Evolutionary conservation across 1,284 basidiomycete genomes (phyloP).

Genomic region (Erythrobasidium hasegawianum): DNA sequence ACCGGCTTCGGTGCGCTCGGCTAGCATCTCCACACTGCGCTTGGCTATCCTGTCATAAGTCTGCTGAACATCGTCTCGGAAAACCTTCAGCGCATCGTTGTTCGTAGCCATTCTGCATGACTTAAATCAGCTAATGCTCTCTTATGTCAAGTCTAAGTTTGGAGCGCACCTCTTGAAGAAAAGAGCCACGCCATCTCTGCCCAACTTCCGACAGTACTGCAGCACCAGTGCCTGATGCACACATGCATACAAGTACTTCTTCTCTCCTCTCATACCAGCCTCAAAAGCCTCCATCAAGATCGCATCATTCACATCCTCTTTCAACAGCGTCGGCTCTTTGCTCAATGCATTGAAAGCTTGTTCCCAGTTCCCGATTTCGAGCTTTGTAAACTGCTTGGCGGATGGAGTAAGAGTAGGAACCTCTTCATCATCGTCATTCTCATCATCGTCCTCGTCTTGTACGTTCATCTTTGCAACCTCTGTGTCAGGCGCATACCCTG

Average conservation of each 20-base stretch:
- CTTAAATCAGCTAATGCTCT: background rate
- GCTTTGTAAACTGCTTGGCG: conserved; percentile 68
- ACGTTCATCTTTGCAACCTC: background rate
- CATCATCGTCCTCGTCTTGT: conserved; percentile 8
- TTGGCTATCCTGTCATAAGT: conserved; percentile 78
- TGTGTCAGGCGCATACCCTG: conserved; percentile 24
- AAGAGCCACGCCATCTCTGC: conserved; percentile 80
- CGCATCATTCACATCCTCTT: conserved; percentile 69
- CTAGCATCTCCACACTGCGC: conserved; percentile 64
- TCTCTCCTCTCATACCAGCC: conserved; percentile 64
- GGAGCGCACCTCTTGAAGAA: conserved; percentile 87
- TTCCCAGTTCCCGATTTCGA: conserved; percentile 69
- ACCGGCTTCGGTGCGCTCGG: conserved; percentile 54
- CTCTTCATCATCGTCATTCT: conserved; percentile 52
- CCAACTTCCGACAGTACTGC: conserved; percentile 93
- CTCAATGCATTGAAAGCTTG: conserved; percentile 75
- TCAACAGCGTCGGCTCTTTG: conserved; percentile 63
- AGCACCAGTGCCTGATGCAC: conserved; percentile 85
- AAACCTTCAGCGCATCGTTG: conserved; percentile 74
- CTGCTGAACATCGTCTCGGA: conserved; percentile 80
- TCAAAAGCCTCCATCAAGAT: conserved; percentile 88
- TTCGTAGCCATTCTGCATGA: conserved; percentile 69
- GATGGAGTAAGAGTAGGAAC: conserved; percentile 74
- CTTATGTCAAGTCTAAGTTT: background rate
- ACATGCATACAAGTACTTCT: conserved; percentile 67